phyloP scores from a whole-genome alignment of 2,329 filamentous ascomycete genomes.

The Aureobasidium pullulans region DNA sequence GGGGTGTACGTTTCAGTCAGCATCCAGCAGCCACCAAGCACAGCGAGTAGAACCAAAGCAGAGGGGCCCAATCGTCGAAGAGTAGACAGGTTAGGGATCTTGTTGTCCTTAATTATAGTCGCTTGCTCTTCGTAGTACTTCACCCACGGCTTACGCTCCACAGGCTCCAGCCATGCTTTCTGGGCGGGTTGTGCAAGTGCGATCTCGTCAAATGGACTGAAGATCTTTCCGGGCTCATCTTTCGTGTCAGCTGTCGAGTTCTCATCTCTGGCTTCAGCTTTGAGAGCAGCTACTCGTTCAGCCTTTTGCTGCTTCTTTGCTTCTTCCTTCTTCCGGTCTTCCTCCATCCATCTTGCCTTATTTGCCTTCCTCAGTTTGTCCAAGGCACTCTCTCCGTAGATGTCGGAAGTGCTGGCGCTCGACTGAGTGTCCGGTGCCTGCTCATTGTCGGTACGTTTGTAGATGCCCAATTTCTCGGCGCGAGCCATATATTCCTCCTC shows the following conservation, averaged over 20 bases:
- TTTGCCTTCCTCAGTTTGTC: constrained; percentile 22
- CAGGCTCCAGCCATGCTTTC: constrained; percentile 24
- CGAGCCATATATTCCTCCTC: constrained; percentile 24
- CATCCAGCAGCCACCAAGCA: constrained; percentile 23
- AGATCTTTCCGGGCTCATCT: constrained; percentile 1
- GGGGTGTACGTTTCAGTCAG: constrained; percentile 46
- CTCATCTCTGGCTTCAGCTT: not conserved
- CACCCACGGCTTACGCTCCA: constrained; percentile 28
- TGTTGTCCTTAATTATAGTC: constrained; percentile 26
- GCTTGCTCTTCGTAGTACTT: constrained; percentile 31
- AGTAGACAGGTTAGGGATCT: constrained; percentile 24
- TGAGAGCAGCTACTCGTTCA: constrained; percentile 13
- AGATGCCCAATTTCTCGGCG: constrained; percentile 28
- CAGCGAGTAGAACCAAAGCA: constrained; percentile 30
- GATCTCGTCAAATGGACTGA: constrained; percentile 11
- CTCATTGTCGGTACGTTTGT: constrained; percentile 21
- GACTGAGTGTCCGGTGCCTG: constrained; percentile 21
- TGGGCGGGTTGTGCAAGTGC: constrained; percentile 5
- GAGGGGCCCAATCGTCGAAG: constrained; percentile 40
- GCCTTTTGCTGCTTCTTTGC: constrained; percentile 18
- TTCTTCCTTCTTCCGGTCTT: constrained; percentile 22
- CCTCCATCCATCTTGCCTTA: constrained; percentile 20
- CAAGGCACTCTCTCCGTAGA: constrained; percentile 24
- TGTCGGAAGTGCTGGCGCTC: constrained; percentile 21
- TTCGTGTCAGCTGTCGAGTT: not conserved